phyloP scores from a whole-genome alignment of 1,139 yeast genomes.

The Nadsonia starkeyi-henricii region DNA sequence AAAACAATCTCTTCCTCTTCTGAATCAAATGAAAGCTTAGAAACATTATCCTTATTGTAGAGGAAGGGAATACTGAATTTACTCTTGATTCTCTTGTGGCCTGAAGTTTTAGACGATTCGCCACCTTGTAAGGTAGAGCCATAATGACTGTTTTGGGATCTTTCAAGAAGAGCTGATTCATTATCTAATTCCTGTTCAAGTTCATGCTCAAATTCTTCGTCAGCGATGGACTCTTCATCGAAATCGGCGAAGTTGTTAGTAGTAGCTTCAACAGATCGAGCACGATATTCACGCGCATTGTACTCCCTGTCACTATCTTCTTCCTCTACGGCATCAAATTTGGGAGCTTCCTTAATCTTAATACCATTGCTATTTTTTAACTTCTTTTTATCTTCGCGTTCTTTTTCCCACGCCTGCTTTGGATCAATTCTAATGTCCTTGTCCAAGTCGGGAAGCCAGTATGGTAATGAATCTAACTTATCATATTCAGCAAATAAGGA shows the following conservation, averaged over 20 bases:
- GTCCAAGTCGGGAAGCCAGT: conserved; percentile 77
- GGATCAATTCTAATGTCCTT: conserved; percentile 77
- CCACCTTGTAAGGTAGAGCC: conserved; percentile 11
- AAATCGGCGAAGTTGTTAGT: conserved; percentile 4
- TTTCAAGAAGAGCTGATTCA: conserved; percentile 6
- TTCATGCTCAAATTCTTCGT: conserved; percentile 23
- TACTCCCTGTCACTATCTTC: background rate
- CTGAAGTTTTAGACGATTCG: conserved; percentile 2
- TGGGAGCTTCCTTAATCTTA: background rate
- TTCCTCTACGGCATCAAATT: background rate
- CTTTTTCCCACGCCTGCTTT: conserved; percentile 53
- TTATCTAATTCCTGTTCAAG: conserved; percentile 13
- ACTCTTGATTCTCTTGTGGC: conserved; percentile 3
- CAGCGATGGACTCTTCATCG: conserved; percentile 8
- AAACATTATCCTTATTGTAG: conserved; percentile 7
- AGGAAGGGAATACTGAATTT: conserved; percentile 6
- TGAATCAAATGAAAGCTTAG: conserved; percentile 51
- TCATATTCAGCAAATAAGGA: conserved; percentile 81
- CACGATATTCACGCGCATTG: conserved; percentile 1
- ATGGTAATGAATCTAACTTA: conserved; percentile 76
- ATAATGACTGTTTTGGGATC: conserved; percentile 12
- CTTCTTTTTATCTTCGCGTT: conserved; percentile 20
- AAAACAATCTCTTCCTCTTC: conserved; percentile 79
- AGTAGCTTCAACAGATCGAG: conserved; percentile 9
- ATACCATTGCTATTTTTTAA: conserved; percentile 2